These are phyloP conservation scores for Lepidium sativum DNA, from an alignment of 345 rosid genomes.

Conservation along the genomic window DNA sequence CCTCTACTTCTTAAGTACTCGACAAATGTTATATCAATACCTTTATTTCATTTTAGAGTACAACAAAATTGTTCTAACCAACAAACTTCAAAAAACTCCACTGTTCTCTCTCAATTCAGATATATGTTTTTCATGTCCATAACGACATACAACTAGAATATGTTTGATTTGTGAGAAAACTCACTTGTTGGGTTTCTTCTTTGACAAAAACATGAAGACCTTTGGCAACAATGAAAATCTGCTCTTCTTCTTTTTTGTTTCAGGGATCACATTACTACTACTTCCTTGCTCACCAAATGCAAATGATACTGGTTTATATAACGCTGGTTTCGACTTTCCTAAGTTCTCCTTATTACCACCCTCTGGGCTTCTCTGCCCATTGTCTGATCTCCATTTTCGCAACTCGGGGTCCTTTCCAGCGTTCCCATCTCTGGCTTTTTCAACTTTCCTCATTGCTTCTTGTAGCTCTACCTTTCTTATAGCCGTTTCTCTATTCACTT, in stretches of 20 bases:
- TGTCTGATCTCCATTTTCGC: constrained; percentile 86
- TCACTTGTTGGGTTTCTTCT: constrained; percentile 46
- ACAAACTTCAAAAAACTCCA: not conserved
- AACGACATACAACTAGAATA: not conserved
- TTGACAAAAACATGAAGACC: constrained; percentile 56
- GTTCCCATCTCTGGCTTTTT: constrained; percentile 81
- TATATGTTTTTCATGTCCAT: not conserved
- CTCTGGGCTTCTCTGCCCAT: constrained; percentile 42
- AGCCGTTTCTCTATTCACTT: constrained; percentile 54
- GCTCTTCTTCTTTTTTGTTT: constrained; percentile 45
- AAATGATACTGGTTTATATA: constrained; percentile 11
- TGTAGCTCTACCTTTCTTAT: constrained; percentile 46
- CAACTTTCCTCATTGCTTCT: constrained; percentile 66
- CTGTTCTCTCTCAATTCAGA: not conserved
- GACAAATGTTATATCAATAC: not conserved
- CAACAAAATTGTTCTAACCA: constrained; percentile 16
- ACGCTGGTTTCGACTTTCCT: constrained; percentile 20
- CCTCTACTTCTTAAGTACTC: constrained; percentile 19
- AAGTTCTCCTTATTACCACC: constrained; percentile 26
- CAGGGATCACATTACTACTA: constrained; percentile 30
- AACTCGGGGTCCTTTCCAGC: constrained; percentile 70
- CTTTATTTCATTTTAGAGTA: constrained; percentile 14
- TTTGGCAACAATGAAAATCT: constrained; percentile 66
- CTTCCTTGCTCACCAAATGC: constrained; percentile 28
- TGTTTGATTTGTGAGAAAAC: not conserved